Evolutionary conservation across 306 rosid species (phyloP), one percentile per base, ranked within the genome.

Genomic region (Prunus padus): DNA sequence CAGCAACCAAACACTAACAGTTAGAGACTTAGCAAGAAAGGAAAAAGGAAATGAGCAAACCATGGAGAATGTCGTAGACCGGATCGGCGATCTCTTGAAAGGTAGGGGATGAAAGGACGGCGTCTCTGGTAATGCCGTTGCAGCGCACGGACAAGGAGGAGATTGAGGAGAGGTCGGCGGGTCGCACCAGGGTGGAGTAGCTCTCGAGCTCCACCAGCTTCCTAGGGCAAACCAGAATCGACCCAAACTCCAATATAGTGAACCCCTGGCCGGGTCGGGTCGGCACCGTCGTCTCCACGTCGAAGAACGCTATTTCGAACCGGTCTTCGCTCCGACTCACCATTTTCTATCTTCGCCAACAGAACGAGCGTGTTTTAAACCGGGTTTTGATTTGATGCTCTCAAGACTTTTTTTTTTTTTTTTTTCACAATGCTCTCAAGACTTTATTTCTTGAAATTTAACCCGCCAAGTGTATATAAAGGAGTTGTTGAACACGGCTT

Each of bases 241-340:
- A 84, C 46, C 98, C 99, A 73, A 95, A 95, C 76, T 95, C 99
- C 14, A 95, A 71, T 62, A 95, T 77, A 0, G 91, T 82, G 46
- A 76, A 83, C 18, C 88, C 69, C 77, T 90, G 91, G 0, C 93
- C 96, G 28, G 82, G 1, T 62, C 92, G 88, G 67, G 88, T 85
- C 11, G 98, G 99, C 8, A 92, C 90, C 65, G 90, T 92, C 37
- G 99, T 95, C 73, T 95, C 99, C 19, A 92, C 82, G 73, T 95
- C 99, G 88, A 95, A 95, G 88, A 95, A 92, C 0, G 81, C 98
- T 9, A 95, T 95, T 64, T 96, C 97, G 0, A 88, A 89, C 8
- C 93, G 89, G 8, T 86, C 97, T 45, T 89, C 97, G 63, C 46
- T 50, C 47, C 75, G 74, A 74, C 50, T 85, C 97, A 82, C 88